Evolutionary conservation across 2,329 filamentous ascomycete species (phyloP).

Genomic region (Phoma herbarum): DNA sequence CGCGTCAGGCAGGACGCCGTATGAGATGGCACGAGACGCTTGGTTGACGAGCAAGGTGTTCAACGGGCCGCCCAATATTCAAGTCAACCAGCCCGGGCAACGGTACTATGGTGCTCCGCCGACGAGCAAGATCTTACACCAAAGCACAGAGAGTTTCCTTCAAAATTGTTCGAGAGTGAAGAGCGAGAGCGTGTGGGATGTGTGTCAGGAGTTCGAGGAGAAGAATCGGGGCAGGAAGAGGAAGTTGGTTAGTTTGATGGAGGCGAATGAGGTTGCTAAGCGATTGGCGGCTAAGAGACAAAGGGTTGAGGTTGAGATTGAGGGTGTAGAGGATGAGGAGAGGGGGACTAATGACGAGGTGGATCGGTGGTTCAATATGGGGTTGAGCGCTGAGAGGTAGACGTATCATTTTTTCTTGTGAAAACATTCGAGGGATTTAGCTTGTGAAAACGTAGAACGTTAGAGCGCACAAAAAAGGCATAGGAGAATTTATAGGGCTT

Average conservation of each 20-base stretch:
- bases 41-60: slow-evolving; percentile 54
- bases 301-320: slow-evolving; percentile 59
- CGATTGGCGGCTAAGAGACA: slow-evolving; percentile 49
- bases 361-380: slow-evolving; percentile 9
- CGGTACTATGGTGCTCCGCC: neutral
- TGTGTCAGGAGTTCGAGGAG: slow-evolving; percentile 47
- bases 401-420: too few relatives aligned
- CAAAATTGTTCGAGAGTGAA: slow-evolving; percentile 14
- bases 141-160: slow-evolving; percentile 31
- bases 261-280: slow-evolving; percentile 69
- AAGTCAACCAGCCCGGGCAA: neutral
- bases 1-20: slow-evolving; percentile 76
- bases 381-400: neutral
- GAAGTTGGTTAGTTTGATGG: slow-evolving; percentile 64
- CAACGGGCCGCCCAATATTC: slow-evolving; percentile 24
- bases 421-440: too few relatives aligned
- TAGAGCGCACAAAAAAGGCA: too few relatives aligned
- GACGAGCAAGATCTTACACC: slow-evolving; percentile 14
- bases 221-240: slow-evolving; percentile 53
- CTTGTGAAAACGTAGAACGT: too few relatives aligned
- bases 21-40: slow-evolving; percentile 70
- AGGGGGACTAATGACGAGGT: slow-evolving; percentile 25
- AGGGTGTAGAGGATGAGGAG: slow-evolving; percentile 43
- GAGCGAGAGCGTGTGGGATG: slow-evolving; percentile 46
- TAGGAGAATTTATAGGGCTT: too few relatives aligned